Conservation (phyloP, 306 rosid genomes). For the Neltuma alba region DNA sequence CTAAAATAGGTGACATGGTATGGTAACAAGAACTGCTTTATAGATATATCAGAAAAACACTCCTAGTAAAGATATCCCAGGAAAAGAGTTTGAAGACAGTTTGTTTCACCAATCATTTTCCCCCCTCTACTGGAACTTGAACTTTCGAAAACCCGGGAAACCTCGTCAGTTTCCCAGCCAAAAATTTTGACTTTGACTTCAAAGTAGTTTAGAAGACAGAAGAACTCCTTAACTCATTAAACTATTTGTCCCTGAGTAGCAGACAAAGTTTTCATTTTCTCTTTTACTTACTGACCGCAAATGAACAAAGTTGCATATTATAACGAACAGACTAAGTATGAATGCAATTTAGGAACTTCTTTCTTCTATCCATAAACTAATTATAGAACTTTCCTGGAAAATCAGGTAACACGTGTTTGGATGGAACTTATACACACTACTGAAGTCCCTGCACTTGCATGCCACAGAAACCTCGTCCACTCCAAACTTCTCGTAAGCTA, state of each 20-base stretch:
- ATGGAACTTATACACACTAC: neutral
- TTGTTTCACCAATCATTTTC: slow-evolving; percentile 13
- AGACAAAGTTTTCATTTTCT: slow-evolving; percentile 29
- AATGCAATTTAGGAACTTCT: slow-evolving; percentile 6
- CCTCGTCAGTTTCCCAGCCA: slow-evolving; percentile 36
- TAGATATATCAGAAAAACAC: neutral
- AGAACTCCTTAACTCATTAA: neutral
- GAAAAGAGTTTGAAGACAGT: slow-evolving; percentile 11
- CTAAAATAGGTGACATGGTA: slow-evolving; percentile 3
- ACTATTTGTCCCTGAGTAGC: slow-evolving; percentile 8
- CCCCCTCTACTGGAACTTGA: slow-evolving; percentile 28
- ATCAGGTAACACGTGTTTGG: neutral
- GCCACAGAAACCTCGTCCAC: neutral
- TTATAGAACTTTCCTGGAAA: slow-evolving; percentile 16
- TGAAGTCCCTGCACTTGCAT: neutral
- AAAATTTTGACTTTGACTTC: slow-evolving; percentile 26
- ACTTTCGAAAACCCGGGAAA: slow-evolving; percentile 25
- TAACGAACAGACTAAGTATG: slow-evolving; percentile 15
- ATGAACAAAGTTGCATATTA: slow-evolving; percentile 34
- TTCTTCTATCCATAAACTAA: slow-evolving; percentile 2
- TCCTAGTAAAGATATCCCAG: neutral
- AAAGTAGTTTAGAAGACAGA: slow-evolving; percentile 17
- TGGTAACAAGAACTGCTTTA: neutral
- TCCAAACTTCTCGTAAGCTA: slow-evolving; percentile 3
- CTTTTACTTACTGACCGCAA: slow-evolving; percentile 23